Conservation (phyloP, 2,329 filamentous ascomycete genomes). For the Malbranchea cinnamomea region DNA sequence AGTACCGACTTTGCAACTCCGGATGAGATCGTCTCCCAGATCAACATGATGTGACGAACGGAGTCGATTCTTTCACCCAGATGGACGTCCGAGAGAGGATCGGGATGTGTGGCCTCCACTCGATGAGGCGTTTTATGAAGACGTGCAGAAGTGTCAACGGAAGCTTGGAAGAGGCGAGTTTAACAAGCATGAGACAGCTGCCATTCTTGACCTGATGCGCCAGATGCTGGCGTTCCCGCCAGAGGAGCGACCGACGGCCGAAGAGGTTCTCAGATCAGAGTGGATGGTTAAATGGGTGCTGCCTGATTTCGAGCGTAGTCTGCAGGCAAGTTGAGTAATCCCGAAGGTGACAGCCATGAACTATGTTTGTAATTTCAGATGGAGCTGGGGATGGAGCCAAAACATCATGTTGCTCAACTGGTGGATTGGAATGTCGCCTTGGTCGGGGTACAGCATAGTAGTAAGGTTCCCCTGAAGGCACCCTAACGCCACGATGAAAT, state of each 20-base stretch:
- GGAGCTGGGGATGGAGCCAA: too few relatives aligned
- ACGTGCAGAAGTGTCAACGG: conserved; percentile 7
- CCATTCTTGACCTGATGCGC: conserved; percentile 3
- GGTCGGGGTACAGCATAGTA: too few relatives aligned
- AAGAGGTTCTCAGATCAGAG: conserved; percentile 5
- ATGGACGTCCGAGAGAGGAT: conserved; percentile 5
- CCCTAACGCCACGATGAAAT: too few relatives aligned
- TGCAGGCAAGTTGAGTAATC: conserved; percentile 2
- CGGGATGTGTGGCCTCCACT: conserved; percentile 8
- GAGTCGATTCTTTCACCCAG: conserved; percentile 7
- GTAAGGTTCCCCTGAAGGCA: too few relatives aligned
- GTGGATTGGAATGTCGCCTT: too few relatives aligned
- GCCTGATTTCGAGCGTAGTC: conserved; percentile 5
- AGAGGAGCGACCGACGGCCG: conserved; percentile 4
- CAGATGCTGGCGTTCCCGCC: conserved; percentile 4
- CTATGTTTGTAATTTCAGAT: too few relatives aligned
- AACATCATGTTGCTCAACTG: too few relatives aligned
- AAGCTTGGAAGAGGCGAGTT: conserved; percentile 4
- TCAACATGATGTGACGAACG: conserved; percentile 10
- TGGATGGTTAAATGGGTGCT: conserved; percentile 7
- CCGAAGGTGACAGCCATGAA: too few relatives aligned
- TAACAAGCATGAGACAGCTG: conserved; percentile 3
- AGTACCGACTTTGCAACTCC: conserved; percentile 5
- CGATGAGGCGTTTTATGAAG: conserved; percentile 9
- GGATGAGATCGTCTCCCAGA: conserved; percentile 9